Conservation (phyloP, 805 yeast species). For the Barnettozyma vustinii region DNA sequence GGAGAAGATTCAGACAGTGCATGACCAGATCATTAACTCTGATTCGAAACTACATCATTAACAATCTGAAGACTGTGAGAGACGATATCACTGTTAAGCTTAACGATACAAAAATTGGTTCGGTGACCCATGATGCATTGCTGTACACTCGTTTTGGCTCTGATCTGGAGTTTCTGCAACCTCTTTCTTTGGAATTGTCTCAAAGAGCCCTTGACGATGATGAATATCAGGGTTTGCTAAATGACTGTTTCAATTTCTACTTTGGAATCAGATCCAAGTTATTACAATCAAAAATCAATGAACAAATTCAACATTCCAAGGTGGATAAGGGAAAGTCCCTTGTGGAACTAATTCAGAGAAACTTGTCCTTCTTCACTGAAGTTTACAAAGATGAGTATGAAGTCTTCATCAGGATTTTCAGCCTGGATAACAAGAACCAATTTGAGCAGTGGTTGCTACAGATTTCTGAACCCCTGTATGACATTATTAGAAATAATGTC, state of each 20-base stretch:
- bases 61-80: constrained; percentile 31
- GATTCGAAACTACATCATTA: constrained; percentile 58
- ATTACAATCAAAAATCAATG: constrained; percentile 36
- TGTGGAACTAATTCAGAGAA: constrained; percentile 57
- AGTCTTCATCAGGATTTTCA: constrained; percentile 53
- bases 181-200: constrained; percentile 32
- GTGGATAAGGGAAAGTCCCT: constrained; percentile 29
- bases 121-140: constrained; percentile 54
- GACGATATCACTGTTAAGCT: constrained; percentile 27
- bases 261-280: constrained; percentile 51
- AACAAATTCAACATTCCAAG: constrained; percentile 30
- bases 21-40: constrained; percentile 75
- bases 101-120: constrained; percentile 22
- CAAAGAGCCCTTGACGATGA: constrained; percentile 33
- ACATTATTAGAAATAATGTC: constrained; percentile 56
- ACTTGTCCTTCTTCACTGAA: constrained; percentile 54
- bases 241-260: constrained; percentile 62
- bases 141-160: constrained; percentile 58
- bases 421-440: constrained; percentile 29
- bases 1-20: constrained; percentile 73
- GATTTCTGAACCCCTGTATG: constrained; percentile 75
- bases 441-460: constrained; percentile 56
- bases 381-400: constrained; percentile 55
- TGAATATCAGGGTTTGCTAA: constrained; percentile 61
- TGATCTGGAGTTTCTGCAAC: constrained; percentile 34